phyloP scores from a whole-genome alignment of 768 basidiomycete genomes.

The Pholiota conissans region DNA sequence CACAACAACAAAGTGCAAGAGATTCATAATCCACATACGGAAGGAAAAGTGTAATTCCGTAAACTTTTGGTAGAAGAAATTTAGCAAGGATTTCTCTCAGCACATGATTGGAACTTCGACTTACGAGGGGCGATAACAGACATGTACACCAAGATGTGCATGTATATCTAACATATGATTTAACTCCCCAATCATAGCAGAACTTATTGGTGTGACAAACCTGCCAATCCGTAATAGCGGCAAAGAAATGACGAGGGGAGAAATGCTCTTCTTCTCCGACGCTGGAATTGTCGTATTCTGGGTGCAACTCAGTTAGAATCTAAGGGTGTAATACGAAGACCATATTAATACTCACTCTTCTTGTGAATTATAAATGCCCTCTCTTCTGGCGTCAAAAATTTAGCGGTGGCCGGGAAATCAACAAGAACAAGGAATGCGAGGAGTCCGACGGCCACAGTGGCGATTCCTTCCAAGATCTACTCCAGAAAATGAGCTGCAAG shows the following conservation, averaged over 20 bases:
- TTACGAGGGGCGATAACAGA: conserved; percentile 58
- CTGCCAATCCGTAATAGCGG: conserved; percentile 67
- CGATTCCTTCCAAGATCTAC: conserved; percentile 64
- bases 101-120: conserved; percentile 22
- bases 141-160: conserved; percentile 60
- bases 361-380: conserved; percentile 51
- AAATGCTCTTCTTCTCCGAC: conserved; percentile 65
- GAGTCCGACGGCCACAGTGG: conserved; percentile 56
- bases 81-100: neutral
- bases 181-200: neutral
- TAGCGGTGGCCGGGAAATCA: conserved; percentile 60
- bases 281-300: conserved; percentile 57
- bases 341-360: conserved; percentile 47
- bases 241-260: conserved; percentile 49
- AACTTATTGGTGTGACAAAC: conserved; percentile 19
- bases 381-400: conserved; percentile 62
- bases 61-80: conserved; percentile 38
- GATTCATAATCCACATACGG: conserved; percentile 45
- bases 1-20: no score
- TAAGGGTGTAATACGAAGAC: neutral
- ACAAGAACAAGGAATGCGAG: conserved; percentile 56
- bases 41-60: conserved; percentile 70
- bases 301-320: no score
- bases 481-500: conserved; percentile 30
- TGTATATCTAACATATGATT: conserved; percentile 36